Conservation (phyloP, 169 alveolate genomes). For the Plasmodium malariae region DNA sequence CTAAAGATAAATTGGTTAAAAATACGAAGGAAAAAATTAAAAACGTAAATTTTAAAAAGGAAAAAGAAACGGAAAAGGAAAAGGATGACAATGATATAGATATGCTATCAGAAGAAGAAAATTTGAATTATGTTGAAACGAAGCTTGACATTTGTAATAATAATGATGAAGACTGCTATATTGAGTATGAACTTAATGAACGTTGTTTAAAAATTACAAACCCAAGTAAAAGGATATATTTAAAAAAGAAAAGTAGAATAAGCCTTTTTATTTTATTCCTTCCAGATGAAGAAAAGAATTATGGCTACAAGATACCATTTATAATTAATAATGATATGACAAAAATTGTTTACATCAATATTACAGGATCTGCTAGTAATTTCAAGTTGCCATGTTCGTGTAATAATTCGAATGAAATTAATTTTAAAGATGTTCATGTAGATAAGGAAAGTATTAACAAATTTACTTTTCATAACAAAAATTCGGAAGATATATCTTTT, state of each 20-base stretch:
- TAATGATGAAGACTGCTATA: constrained; percentile 65
- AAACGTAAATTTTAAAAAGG: too few relatives aligned
- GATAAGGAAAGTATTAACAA: constrained; percentile 57
- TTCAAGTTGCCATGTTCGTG: constrained; percentile 62
- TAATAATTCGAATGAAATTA: constrained; percentile 56
- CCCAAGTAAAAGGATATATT: constrained; percentile 17
- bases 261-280: constrained; percentile 33
- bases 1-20: neutral
- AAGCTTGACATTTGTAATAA: constrained; percentile 52
- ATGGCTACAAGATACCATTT: constrained; percentile 62
- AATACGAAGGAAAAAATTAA: neutral
- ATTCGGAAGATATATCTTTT: constrained; percentile 60
- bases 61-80: neutral
- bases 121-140: constrained; percentile 17
- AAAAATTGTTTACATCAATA: constrained; percentile 26
- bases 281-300: constrained; percentile 61
- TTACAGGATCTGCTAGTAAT: constrained; percentile 59
- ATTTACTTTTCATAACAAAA: constrained; percentile 54
- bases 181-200: constrained; percentile 65
- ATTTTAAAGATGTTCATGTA: constrained; percentile 60
- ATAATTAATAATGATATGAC: constrained; percentile 31
- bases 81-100: neutral
- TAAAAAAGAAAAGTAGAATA: constrained; percentile 30
- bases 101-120: constrained; percentile 4
- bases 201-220: constrained; percentile 30